Conservation (phyloP, 2,329 filamentous ascomycete genomes). For the Aschersonia sp. region DNA sequence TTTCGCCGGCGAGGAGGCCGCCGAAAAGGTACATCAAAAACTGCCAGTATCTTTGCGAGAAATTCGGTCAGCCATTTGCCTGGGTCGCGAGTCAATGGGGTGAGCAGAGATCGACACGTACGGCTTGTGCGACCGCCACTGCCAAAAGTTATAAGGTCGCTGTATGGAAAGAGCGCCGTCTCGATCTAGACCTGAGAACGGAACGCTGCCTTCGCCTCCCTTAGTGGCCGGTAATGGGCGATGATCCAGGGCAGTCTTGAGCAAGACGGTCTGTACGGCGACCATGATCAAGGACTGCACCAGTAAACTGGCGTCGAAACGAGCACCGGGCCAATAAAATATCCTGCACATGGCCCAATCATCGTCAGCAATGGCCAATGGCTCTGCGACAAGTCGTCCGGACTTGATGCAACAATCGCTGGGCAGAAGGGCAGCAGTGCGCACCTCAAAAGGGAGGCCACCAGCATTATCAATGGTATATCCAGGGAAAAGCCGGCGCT, state of each 20-base stretch:
- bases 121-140: conserved; percentile 60
- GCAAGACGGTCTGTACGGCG: conserved; percentile 43
- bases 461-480: conserved; percentile 58
- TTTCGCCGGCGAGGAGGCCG: conserved; percentile 45
- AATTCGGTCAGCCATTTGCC: background rate
- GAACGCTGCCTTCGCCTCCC: conserved; percentile 43
- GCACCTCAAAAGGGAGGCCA: conserved; percentile 51
- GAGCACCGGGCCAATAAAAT: conserved; percentile 55
- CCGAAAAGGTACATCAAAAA: conserved; percentile 56
- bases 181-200: conserved; percentile 41
- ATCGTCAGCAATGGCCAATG: background rate
- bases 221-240: conserved; percentile 44
- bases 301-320: conserved; percentile 48
- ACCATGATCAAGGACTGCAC: conserved; percentile 54
- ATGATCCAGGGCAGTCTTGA: conserved; percentile 56
- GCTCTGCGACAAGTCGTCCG: too few species aligned
- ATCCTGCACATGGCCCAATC: conserved; percentile 30
- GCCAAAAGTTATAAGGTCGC: conserved; percentile 69
- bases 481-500: conserved; percentile 57
- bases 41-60: conserved; percentile 52
- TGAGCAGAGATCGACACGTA: conserved; percentile 19
- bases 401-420: too few species aligned
- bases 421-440: conserved; percentile 5
- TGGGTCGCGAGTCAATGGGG: background rate
- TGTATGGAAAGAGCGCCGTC: conserved; percentile 23